Evolutionary conservation across 257 asterid genomes (phyloP), one percentile per base, ranked within the genome.

Genomic region (Jacaranda mimosifolia): DNA sequence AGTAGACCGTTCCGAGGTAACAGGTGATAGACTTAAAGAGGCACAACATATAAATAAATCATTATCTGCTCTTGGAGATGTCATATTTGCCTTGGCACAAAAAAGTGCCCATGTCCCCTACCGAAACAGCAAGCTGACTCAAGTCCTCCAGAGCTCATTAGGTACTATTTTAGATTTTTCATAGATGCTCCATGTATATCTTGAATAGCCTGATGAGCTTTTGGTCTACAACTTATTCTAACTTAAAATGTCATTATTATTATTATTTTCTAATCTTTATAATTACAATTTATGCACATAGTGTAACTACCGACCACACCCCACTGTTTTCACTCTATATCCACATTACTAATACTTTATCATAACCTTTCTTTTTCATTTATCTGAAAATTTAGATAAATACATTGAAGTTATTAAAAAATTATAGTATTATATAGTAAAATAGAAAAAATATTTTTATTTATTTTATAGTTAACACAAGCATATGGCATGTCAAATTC

Each of bases 101-200:
- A 96, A 96, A 75, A 87, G 78, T 6, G 4, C 97, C 68, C 99
- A 96, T 74, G 87, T 96, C 80, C 99, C 99, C 3, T 96, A 96
- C 73, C 81, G 99, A 82, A 96, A 96, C 85, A 96, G 98, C 96
- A 96, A 93, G 86, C 94, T 96, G 14, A 96, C 99, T 77, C 99
- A 96, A 90, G 97, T 96, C 73, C 97, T 96, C 51, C 99, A 96
- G 78, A 88, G 93, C 76, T 96, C 99, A 49, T 83, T 96, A 79
- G 99, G 99, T 95, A 85, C 2, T 3, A 52, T 17, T 71, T 13
- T 1, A 8, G 17, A 10, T 64, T 21, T 49, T 9, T 21, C 49
- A 63, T 4, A 10, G 13, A 26, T 26, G 21, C 59, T 73, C 8
- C 8, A 10, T 49, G n/a, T 10, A 55, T 26, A 12, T 55, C 45